Evolutionary conservation across 1,284 basidiomycete genomes (phyloP).

Genomic region (Marasmius oreades): DNA sequence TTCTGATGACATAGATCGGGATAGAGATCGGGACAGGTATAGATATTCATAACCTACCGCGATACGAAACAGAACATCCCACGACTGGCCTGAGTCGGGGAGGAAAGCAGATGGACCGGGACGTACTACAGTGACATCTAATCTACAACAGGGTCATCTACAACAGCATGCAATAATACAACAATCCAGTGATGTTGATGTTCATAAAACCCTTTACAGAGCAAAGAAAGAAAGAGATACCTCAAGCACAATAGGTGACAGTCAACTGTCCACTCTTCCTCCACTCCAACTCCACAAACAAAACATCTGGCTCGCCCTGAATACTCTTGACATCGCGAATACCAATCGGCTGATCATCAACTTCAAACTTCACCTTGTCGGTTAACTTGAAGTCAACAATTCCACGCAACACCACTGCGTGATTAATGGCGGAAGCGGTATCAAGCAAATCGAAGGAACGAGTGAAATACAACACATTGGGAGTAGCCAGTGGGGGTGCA

Average conservation of each 20-base stretch:
- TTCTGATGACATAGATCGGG: neutral
- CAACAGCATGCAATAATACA: too few relatives aligned
- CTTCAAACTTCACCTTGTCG: slow-evolving; percentile 15
- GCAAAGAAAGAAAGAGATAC: neutral
- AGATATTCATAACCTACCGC: slow-evolving; percentile 20
- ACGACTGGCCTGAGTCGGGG: neutral
- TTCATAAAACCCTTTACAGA: neutral
- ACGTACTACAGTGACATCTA: too few relatives aligned
- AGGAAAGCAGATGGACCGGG: too few relatives aligned
- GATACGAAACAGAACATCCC: slow-evolving; percentile 20
- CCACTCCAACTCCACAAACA: slow-evolving; percentile 22
- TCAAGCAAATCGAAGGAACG: neutral
- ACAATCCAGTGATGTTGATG: neutral
- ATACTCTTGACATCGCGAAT: slow-evolving; percentile 12
- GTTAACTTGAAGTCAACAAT: neutral
- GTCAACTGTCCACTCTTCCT: slow-evolving; percentile 6
- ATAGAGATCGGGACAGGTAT: slow-evolving; percentile 22
- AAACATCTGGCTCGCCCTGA: slow-evolving; percentile 3
- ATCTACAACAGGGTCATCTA: too few relatives aligned
- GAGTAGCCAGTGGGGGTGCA: neutral
- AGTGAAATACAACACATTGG: neutral
- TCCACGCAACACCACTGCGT: neutral
- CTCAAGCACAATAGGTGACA: neutral
- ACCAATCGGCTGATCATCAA: slow-evolving; percentile 19
- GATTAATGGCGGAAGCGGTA: neutral